A percentile compares a stretch with the other conserved stretches of the same genome.
These are phyloP conservation scores for Pyricularia sp. DNA, from an alignment of 2,329 filamentous ascomycete species.

Conservation along the genomic window DNA sequence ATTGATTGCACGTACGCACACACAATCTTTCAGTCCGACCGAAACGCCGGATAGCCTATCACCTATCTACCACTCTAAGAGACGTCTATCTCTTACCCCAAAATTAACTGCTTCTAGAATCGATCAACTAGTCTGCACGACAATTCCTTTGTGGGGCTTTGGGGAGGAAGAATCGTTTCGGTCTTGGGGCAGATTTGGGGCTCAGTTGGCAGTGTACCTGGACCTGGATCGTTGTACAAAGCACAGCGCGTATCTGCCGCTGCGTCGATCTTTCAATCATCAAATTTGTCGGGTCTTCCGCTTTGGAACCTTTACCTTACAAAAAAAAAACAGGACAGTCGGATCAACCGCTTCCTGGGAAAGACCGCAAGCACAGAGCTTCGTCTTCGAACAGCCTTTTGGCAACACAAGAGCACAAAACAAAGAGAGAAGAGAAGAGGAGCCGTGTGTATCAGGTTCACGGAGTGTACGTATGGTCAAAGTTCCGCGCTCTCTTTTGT, in stretches of 20 bases:
- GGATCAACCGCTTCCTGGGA: conserved; percentile 1
- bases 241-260: background rate
- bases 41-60: background rate
- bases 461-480: conserved; percentile 42
- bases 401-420: background rate
- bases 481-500: conserved; percentile 8
- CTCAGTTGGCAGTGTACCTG: background rate
- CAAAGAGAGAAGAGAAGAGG: conserved; percentile 6
- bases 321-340: background rate
- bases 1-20: background rate
- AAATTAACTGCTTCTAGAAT: background rate
- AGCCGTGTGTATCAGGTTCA: conserved; percentile 15
- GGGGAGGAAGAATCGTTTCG: background rate
- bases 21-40: background rate
- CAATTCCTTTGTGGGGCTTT: background rate
- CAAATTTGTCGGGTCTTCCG: background rate
- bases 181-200: background rate
- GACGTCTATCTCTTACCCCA: background rate
- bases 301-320: background rate
- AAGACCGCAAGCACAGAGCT: conserved; percentile 50
- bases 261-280: background rate
- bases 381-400: conserved; percentile 32
- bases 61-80: background rate
- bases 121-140: background rate
- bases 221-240: background rate